Base-by-base conservation (phyloP, 1,139 yeast genomes). In the Pneumocystis sp. region DNA sequence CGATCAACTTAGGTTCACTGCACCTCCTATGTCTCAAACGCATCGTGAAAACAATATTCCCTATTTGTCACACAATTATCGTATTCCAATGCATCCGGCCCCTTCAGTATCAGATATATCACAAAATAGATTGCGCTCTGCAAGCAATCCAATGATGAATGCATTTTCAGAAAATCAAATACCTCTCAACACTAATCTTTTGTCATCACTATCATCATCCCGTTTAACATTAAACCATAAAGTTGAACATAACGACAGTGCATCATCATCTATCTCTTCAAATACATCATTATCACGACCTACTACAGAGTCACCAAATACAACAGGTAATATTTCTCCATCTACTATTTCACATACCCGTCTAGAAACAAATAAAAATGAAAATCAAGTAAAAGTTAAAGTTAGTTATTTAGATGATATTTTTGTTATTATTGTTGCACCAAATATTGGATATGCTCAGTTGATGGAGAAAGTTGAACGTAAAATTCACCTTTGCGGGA, bases 361-460 rank as follows among this genome's bases (percentile, higher is more conserved):
- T 25, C 25, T 50, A 25, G 34, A 50, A 50, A 12, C 34, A 50
- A 50, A 50, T 17, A 50, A 50, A 25, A 65, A 64, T 12, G 50
- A 66, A 21, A 79, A 85, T 67, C 83, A 81, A 72, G 76, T 86
- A 59, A 73, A 76, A 66, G 76, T 84, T 37, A 83, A 83, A 73
- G 79, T 80, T 67, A 76, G 79, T 62, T 77, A 74, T 45, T 78
- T 76, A 68, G 79, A 74, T 76, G 77, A 73, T 67, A 79, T 78
- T 21, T 76, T 81, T 64, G 73, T 79, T 66, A 69, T 81, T 25
- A 75, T 81, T 57, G 85, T 86, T 1, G 78, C 82, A 6, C 74
- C 80, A 12, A 74, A 74, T 31, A 77, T 81, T 29, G 76, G 74
- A 50, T 87, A 80, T 72, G 70, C 72, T 35, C 84, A 82, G 62